Evolutionary conservation across 2,329 filamentous ascomycete species (phyloP), one percentile per base, ranked within the genome.

Genomic region (Reticulascus tulasneorum): DNA sequence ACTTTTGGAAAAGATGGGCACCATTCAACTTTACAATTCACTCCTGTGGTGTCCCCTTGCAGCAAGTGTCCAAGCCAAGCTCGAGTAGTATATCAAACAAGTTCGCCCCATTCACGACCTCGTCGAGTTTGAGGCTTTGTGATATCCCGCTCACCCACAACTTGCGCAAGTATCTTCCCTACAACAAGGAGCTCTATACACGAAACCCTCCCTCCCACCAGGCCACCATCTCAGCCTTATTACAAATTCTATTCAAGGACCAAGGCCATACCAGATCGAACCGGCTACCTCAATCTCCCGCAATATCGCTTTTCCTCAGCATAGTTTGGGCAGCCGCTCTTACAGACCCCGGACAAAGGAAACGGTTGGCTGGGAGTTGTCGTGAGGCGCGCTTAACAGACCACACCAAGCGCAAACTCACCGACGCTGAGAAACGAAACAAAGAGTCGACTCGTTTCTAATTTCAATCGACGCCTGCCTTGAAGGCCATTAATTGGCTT

Each of bases 31-130:
- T 35, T n/a, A n/a, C n/a, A n/a, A n/a, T n/a, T 48, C 38, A 35
- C 47, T 49, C 47, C 43, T n/a, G 43, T 45, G 46, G 48, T 49
- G 48, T 49, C 45, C 47, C 48, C 48, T 50, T 48, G 47, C 42
- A 29, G 27, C n/a, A 37, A 36, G 40, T 42, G 40, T 40, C 40
- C 37, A n/a, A n/a, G n/a, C 40, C 35, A 42, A 20, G 29, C 9
- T 29, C 40, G 19, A 33, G 16, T 40, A 35, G 37, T 41, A 40
- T 40, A 42, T 42, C 37, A 42, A 29, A 33, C 33, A 33, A 37
- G 37, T 36, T 37, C 28, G 31, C 23, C 40, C 37, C 32, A 30
- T 40, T 29, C 40, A 26, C 18, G 28, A 37, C 33, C 29, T 37
- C 37, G 24, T 37, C 19, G 32, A 37, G 22, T 41, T 13, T 25